Evolutionary conservation across 2,329 filamentous ascomycete genomes (phyloP).

Genomic region (Fusarium sp.): DNA sequence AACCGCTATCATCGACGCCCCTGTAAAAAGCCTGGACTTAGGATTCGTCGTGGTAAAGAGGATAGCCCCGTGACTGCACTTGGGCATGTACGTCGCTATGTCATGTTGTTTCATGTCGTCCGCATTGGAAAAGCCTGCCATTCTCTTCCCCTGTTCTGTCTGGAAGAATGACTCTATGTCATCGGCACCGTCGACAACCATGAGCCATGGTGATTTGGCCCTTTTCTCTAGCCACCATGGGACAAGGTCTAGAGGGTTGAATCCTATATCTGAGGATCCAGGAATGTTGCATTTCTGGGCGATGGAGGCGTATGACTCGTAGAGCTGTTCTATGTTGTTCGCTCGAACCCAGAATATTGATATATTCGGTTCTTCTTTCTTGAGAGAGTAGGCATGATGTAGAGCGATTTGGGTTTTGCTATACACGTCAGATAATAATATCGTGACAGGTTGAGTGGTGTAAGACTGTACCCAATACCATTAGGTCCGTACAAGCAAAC

Average conservation of each 20-base stretch:
- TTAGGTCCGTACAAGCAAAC: neutral
- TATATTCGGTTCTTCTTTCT: neutral
- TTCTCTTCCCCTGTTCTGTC: neutral
- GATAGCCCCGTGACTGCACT: neutral
- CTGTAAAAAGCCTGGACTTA: neutral
- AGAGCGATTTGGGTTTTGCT: neutral
- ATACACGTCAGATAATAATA: neutral
- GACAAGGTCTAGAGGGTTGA: neutral
- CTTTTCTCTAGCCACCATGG: neutral
- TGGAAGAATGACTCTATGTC: neutral
- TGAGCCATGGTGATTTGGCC: neutral
- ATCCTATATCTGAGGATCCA: neutral
- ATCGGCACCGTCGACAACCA: neutral
- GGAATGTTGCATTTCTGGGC: neutral
- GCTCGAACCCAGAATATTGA: neutral
- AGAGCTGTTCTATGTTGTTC: neutral
- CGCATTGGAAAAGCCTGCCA: neutral
- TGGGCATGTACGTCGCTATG: neutral
- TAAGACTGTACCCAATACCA: neutral
- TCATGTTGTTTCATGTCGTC: neutral
- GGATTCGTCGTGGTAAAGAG: neutral
- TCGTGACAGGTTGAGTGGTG: neutral
- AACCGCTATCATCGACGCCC: neutral
- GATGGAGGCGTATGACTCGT: neutral
- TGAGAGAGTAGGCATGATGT: neutral